Evolutionary conservation across 257 asterid genomes (phyloP), one percentile per base, ranked within the genome.

Genomic region (Penstemon newberryi): DNA sequence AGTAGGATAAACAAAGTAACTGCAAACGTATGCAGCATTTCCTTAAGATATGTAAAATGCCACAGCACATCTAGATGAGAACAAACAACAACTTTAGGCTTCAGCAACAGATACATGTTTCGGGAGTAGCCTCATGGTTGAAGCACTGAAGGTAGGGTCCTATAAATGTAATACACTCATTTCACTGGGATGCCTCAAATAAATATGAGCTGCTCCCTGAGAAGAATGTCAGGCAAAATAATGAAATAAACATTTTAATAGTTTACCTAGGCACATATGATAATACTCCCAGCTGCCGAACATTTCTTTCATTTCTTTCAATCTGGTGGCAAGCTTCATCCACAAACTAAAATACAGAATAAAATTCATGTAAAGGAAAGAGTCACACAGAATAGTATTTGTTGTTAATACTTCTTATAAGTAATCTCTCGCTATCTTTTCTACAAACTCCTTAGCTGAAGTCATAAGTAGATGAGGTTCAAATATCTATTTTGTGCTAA

Each of bases 271-370:
- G 94, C 70, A 94, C 89, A 76, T 81, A 94, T 42, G 96, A 77
- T 84, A 94, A 80, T 56, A 90, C 92, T 75, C 99, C 99, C 7
- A 74, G 65, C 80, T 87, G 96, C 75, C 95, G 83, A 45, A 91
- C 89, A 80, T 81, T 94, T 68, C 90, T 75, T 56, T 89, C 99
- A 80, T 84, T 83, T 78, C 86, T 89, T 82, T 89, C 99, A 55
- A 94, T 91, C 75, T 94, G 97, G 75, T 89, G 97, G 82, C 99
- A 94, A 72, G 95, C 87, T 73, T 91, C 99, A 60, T 94, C 99
- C 53, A 94, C 99, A 73, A 91, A 94, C 97, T 94, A 88, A 79
- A 72, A 74, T 7, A 67, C 13, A 44, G 53, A 56, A 74, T 75
- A 74, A 45, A 38, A 36, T 53, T 45, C 44, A 4, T 12, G 40